phyloP scores from a whole-genome alignment of 2,329 filamentous ascomycete genomes.

The Polychaeton citri region DNA sequence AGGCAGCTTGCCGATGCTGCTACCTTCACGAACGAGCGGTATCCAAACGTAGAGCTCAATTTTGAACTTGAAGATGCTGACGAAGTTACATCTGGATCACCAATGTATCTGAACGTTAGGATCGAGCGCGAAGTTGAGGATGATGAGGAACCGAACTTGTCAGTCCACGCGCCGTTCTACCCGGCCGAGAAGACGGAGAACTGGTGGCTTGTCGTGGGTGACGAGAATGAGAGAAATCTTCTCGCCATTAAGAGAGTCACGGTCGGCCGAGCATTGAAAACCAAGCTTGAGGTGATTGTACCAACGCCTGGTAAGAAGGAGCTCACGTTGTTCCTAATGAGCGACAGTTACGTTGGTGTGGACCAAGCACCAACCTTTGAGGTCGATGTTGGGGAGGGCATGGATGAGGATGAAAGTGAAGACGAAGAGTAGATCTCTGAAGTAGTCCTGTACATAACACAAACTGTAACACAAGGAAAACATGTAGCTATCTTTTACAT shows the following conservation, averaged over 20 bases:
- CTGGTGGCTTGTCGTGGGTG: conserved; percentile 95
- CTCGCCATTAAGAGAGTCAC: conserved; percentile 92
- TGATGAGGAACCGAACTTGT: conserved; percentile 61
- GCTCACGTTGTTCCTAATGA: conserved; percentile 87
- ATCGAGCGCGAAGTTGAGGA: conserved; percentile 69
- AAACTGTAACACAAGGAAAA: background rate
- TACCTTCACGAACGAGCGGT: conserved; percentile 88
- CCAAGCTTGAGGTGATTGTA: conserved; percentile 77
- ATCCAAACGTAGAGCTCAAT: conserved; percentile 86
- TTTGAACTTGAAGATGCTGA: conserved; percentile 76
- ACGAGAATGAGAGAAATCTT: conserved; percentile 76
- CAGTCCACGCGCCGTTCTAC: conserved; percentile 92
- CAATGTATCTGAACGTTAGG: conserved; percentile 69
- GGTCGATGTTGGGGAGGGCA: conserved; percentile 75
- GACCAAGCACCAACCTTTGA: conserved; percentile 89
- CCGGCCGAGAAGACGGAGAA: conserved; percentile 87
- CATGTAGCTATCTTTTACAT: too few relatives aligned
- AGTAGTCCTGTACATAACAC: too few relatives aligned
- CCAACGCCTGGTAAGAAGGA: conserved; percentile 73
- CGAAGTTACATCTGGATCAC: conserved; percentile 64
- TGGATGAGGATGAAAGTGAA: conserved; percentile 88
- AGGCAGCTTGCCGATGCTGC: conserved; percentile 79
- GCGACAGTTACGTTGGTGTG: conserved; percentile 90
- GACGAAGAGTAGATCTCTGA: conserved; percentile 24
- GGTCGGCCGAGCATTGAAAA: conserved; percentile 62